Evolutionary conservation across 2,329 filamentous ascomycete genomes (phyloP), one percentile per base, ranked within the genome.

Genomic region (Hortaea werneckii): DNA sequence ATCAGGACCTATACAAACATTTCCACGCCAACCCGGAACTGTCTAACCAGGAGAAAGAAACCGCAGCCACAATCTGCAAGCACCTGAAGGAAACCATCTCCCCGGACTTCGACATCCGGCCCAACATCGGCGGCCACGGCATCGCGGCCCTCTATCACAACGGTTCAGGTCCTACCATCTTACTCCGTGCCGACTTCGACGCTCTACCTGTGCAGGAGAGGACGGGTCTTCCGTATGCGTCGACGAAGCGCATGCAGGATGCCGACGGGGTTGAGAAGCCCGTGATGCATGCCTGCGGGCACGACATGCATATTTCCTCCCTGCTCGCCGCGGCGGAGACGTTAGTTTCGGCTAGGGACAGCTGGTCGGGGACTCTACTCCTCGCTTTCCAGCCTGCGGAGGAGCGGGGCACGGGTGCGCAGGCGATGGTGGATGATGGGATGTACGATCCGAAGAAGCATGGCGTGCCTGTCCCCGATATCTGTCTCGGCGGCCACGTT

Each of bases 231-330:
- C 55, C 64, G 0, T 83, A 82, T 55, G 73, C 77, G 0, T 79
- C 76, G 55, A 73, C 56, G 9, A 66, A 53, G 49, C 58, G 54
- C 7, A 64, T 63, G 29, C 70, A 74, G 51, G 61, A 64, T 26
- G 47, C 59, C 2, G 68, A 75, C 6, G 76, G 76, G 0, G 58
- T 66, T 0, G 64, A 69, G 44, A 72, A 73, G 43, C 74, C 76
- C 0, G 75, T 80, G 0, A 83, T 84, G 80, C 81, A 84, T 60
- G 80, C 79, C 20, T 84, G 80, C 42, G 81, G 80, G 0, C 80
- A 84, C 54, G 79, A 82, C 53, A 77, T 81, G 66, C 80, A 85
- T 57, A 75, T 83, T 27, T 71, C 77, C 0, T 66, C 67, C 29
- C 65, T 83, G 3, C 66, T 84, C 1, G 80, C 72, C 0, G 73